Evolutionary conservation across 352 stramenopile genomes (phyloP).

Genomic region (Pythium aphanidermatum): DNA sequence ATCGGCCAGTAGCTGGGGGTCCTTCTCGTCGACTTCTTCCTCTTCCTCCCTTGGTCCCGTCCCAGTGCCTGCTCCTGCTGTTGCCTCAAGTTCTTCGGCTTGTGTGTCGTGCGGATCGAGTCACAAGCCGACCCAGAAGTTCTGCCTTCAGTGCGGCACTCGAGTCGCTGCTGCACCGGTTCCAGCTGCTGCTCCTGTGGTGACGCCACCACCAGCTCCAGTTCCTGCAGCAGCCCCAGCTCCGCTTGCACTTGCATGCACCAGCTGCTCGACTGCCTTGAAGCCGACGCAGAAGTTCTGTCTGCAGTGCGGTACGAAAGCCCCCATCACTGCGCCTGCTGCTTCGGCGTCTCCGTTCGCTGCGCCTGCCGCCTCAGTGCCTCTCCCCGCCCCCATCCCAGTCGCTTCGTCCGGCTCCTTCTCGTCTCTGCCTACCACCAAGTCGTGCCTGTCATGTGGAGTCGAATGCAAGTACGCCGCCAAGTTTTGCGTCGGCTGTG

Average conservation of each 20-base stretch:
- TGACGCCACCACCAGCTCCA: slow-evolving; percentile 6
- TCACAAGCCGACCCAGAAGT: slow-evolving; percentile 68
- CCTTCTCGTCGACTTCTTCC: slow-evolving; percentile 10
- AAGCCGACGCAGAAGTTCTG: slow-evolving; percentile 74
- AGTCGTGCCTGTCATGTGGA: slow-evolving; percentile 58
- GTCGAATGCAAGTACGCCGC: slow-evolving; percentile 67
- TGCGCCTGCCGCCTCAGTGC: slow-evolving; percentile 27
- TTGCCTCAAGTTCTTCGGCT: not conserved
- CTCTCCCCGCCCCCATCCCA: slow-evolving; percentile 52
- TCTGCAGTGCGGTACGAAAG: slow-evolving; percentile 67
- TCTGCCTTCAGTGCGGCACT: slow-evolving; percentile 72
- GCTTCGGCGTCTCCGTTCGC: slow-evolving; percentile 19
- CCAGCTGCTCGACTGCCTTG: slow-evolving; percentile 38
- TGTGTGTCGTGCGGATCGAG: not conserved
- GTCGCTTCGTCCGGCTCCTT: slow-evolving; percentile 23
- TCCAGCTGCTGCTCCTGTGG: slow-evolving; percentile 4
- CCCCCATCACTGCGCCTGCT: slow-evolving; percentile 5
- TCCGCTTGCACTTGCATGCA: slow-evolving; percentile 21
- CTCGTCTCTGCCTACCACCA: slow-evolving; percentile 32
- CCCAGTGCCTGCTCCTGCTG: not conserved
- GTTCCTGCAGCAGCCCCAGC: slow-evolving; percentile 17
- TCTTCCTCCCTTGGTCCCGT: slow-evolving; percentile 1
- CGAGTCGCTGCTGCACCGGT: slow-evolving; percentile 20
- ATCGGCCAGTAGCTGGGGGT: slow-evolving; percentile 12
- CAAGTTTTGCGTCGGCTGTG: slow-evolving; percentile 80